These are phyloP conservation scores for Boletus subcaerulescens DNA, from an alignment of 768 basidiomycete species.

Conservation along the genomic window DNA sequence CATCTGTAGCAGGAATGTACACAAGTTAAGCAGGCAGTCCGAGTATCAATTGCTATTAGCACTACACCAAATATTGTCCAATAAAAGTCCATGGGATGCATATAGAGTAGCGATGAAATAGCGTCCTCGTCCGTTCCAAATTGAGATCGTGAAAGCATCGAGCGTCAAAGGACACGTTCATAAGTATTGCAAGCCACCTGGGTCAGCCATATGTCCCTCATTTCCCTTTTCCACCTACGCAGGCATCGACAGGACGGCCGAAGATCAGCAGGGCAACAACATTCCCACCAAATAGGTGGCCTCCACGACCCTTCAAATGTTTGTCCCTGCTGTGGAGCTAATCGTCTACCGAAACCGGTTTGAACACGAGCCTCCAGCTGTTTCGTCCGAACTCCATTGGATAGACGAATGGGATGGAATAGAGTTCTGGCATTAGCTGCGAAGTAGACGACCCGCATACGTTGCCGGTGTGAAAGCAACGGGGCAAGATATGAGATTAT, in stretches of 20 bases:
- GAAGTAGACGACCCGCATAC: slow-evolving; percentile 49
- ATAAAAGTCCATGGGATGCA: neutral
- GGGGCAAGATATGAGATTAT: slow-evolving; percentile 59
- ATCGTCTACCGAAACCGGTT: slow-evolving; percentile 5
- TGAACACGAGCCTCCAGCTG: slow-evolving; percentile 4
- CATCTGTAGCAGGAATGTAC: neutral
- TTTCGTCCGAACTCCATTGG: slow-evolving; percentile 7
- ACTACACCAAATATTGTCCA: slow-evolving; percentile 12
- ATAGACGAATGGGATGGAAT: slow-evolving; percentile 31
- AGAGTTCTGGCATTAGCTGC: slow-evolving; percentile 48
- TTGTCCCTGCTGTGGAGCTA: slow-evolving; percentile 3
- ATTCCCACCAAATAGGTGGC: slow-evolving; percentile 35
- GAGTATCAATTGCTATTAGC: neutral
- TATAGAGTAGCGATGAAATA: neutral
- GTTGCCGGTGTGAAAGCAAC: slow-evolving; percentile 52
- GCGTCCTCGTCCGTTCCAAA: neutral
- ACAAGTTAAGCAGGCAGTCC: neutral
- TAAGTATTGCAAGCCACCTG: slow-evolving; percentile 45
- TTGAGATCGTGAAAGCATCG: neutral
- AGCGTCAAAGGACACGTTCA: slow-evolving; percentile 30
- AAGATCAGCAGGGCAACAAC: slow-evolving; percentile 24
- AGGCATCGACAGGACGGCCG: slow-evolving; percentile 26
- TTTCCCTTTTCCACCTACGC: slow-evolving; percentile 39
- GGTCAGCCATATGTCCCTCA: slow-evolving; percentile 46
- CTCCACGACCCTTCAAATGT: slow-evolving; percentile 34